A percentile compares a stretch with the other conserved stretches of the same genome.
Evolutionary conservation across 1,139 yeast species (phyloP).

Genomic region (Sugiyamaella novakii): DNA sequence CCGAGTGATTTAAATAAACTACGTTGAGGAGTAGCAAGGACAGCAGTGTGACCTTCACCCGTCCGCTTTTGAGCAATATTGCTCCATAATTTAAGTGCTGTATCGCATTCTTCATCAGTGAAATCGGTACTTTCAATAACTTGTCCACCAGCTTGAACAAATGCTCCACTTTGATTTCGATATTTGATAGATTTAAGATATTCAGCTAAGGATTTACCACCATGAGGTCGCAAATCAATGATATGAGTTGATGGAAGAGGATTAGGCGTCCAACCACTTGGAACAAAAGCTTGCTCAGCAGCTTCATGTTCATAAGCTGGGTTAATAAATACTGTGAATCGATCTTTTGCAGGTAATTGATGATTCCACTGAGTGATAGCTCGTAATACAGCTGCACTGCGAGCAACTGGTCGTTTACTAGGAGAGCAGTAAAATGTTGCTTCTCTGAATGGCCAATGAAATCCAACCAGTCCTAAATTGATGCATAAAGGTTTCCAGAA

Average conservation of each 20-base stretch:
- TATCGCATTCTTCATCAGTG: conserved; percentile 40
- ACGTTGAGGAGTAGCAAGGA: conserved; percentile 44
- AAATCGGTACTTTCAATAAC: conserved; percentile 41
- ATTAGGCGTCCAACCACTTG: conserved; percentile 48
- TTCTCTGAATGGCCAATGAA: conserved; percentile 53
- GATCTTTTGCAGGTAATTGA: conserved; percentile 34
- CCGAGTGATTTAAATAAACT: conserved; percentile 43
- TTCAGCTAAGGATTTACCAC: conserved; percentile 41
- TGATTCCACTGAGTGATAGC: conserved; percentile 47
- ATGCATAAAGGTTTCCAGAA: conserved; percentile 42
- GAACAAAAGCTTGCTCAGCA: conserved; percentile 43
- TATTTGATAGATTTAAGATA: conserved; percentile 49
- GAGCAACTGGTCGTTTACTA: conserved; percentile 47
- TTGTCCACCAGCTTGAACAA: conserved; percentile 45
- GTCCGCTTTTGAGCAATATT: conserved; percentile 47
- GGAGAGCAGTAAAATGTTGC: conserved; percentile 47
- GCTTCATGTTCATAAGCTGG: conserved; percentile 46
- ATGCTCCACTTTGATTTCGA: conserved; percentile 45
- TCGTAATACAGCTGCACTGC: conserved; percentile 47
- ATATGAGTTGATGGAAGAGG: conserved; percentile 49
- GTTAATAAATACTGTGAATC: conserved; percentile 46
- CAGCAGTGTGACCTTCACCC: conserved; percentile 47
- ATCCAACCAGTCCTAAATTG: conserved; percentile 48
- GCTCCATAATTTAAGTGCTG: conserved; percentile 44
- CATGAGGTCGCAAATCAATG: conserved; percentile 46